Evolutionary conservation across 2,329 filamentous ascomycete genomes (phyloP), one percentile per base, ranked within the genome.

Genomic region (Pyrenochaeta sp.): DNA sequence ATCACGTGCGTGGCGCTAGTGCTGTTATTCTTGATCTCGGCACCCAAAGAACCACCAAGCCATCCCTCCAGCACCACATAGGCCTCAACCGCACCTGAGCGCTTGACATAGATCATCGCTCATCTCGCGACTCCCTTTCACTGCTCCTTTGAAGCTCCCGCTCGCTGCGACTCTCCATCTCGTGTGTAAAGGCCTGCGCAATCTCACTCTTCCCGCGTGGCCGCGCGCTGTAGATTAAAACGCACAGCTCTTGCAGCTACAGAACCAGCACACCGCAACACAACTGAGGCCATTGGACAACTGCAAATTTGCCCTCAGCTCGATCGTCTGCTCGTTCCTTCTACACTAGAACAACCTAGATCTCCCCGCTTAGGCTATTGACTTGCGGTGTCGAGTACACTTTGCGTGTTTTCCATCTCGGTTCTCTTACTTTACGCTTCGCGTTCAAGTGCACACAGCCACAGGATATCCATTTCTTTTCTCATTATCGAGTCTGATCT

Each of bases 291-390:
- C 47, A 37, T 51, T 65, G 59, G 53, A 49, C 23, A 27, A 27
- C 55, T 64, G 56, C 61, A 60, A 40, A 43, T 50, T 50, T 63
- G 61, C 61, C 32, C 50, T 44, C 60, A 47, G 45, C 54, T 51
- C 58, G 46, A 51, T 59, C 64, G 60, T 49, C 62, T 71, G 57
- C 59, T 51, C 52, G 51, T 51, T 58, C 61, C 56, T 63, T 61
- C 58, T 56, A 58, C 64, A 47, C 44, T 62, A 55, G 60, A 66
- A 60, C 60, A 60, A 64, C 60, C 56, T 73, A 72, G 67, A 68
- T 61, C 56, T 55, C 43, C 49, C 60, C 45, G 39, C 60, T 51
- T 58, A 53, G 51, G 60, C 48, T 55, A 46, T 63, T 64, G 54
- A 63, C 54, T 60, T 61, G 62, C 64, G 63, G 54, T 47, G 61